phyloP scores from a whole-genome alignment of 495 filamentous ascomycete genomes.

The Mycothermus thermophilus region DNA sequence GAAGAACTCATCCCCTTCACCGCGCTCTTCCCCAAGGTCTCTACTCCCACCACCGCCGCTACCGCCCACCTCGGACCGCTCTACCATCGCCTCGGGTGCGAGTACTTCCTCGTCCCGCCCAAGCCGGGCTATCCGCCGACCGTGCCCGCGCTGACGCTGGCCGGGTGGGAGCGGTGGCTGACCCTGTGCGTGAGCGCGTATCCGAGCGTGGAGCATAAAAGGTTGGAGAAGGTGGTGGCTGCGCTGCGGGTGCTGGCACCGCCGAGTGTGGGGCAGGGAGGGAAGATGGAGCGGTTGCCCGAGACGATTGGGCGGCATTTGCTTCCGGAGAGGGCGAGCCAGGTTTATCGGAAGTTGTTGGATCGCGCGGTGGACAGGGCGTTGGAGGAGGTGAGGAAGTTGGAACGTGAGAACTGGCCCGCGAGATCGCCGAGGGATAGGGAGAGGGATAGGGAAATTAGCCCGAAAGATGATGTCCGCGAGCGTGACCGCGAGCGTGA shows the following conservation, averaged over 20 bases:
- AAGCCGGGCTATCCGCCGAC: conserved; percentile 44
- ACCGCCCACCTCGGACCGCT: conserved; percentile 36
- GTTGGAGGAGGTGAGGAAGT: conserved; percentile 7
- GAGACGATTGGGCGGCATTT: conserved; percentile 63
- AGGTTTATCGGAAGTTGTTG: conserved; percentile 14
- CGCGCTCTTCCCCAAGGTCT: conserved; percentile 12
- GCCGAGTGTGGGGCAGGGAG: background rate
- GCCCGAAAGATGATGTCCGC: too few species aligned
- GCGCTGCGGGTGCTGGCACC: conserved; percentile 49
- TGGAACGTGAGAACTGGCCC: background rate
- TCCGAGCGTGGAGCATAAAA: conserved; percentile 62
- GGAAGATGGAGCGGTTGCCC: conserved; percentile 61
- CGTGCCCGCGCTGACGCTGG: conserved; percentile 64
- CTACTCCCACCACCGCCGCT: background rate
- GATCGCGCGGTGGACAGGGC: conserved; percentile 14
- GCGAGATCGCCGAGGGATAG: too few species aligned
- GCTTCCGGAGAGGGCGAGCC: conserved; percentile 40
- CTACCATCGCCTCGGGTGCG: conserved; percentile 60
- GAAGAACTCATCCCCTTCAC: conserved; percentile 39
- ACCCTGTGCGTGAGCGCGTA: conserved; percentile 61
- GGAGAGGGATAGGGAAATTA: background rate
- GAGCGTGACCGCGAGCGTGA: background rate
- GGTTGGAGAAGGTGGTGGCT: conserved; percentile 57
- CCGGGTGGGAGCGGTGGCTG: conserved; percentile 68
- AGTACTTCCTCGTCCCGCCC: conserved; percentile 69